Percentiles rank a stretch among this genome's conserved stretches.
These are phyloP conservation scores for Penicillium sp. DNA, from an alignment of 2,329 filamentous ascomycete species.

Conservation along the genomic window DNA sequence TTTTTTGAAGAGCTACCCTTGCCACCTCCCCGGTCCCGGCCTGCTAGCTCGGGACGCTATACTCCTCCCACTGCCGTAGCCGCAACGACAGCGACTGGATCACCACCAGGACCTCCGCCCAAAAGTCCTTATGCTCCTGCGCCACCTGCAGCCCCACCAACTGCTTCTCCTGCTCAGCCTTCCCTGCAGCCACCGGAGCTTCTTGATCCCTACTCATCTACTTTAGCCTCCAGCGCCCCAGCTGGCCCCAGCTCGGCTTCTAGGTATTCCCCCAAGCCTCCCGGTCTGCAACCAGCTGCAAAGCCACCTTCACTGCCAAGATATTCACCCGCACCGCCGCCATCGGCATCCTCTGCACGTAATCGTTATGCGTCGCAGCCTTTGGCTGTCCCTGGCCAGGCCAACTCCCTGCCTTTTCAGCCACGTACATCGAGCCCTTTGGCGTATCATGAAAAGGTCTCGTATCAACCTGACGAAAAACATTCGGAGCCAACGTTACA, in stretches of 20 bases:
- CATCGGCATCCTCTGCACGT: constrained; percentile 23
- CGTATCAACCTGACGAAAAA: constrained; percentile 27
- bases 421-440: constrained; percentile 61
- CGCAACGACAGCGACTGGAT: constrained; percentile 18
- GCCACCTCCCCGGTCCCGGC: constrained; percentile 55
- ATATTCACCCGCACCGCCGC: constrained; percentile 45
- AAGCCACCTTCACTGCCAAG: constrained; percentile 37
- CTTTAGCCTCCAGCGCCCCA: constrained; percentile 26
- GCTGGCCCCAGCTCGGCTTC: constrained; percentile 29
- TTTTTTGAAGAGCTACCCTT: constrained; percentile 74
- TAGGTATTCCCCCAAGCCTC: constrained; percentile 42
- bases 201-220: constrained; percentile 30
- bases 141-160: constrained; percentile 4
- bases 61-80: constrained; percentile 30
- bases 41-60: constrained; percentile 44
- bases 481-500: constrained; percentile 23
- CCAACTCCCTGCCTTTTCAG: constrained; percentile 48
- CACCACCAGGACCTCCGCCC: constrained; percentile 12
- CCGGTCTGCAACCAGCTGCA: constrained; percentile 25
- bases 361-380: constrained; percentile 41
- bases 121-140: constrained; percentile 18
- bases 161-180: constrained; percentile 14
- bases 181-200: constrained; percentile 31
- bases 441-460: constrained; percentile 46
- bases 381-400: constrained; percentile 23